Conservation (phyloP, 495 filamentous ascomycete genomes). For the Podospora tetraspora region DNA sequence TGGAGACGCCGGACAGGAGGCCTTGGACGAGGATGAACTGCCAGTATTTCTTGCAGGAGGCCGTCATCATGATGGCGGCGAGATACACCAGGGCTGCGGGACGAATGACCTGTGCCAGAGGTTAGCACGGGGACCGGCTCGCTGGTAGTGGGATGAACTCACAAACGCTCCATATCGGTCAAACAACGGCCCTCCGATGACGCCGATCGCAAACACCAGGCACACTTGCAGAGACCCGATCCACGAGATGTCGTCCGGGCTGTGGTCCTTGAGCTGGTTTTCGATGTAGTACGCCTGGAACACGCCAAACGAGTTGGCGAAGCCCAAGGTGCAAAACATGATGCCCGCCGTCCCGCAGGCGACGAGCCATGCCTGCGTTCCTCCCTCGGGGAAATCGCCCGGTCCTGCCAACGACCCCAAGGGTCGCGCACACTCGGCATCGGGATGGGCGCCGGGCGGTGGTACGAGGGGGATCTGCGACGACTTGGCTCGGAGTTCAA, state of each 20-base stretch:
- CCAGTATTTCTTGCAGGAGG: conserved; percentile 56
- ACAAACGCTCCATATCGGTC: conserved; percentile 46
- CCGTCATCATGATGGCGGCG: conserved; percentile 72
- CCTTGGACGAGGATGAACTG: conserved; percentile 60
- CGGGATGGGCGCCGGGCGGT: not conserved
- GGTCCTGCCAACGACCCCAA: not conserved
- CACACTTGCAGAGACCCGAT: conserved; percentile 49
- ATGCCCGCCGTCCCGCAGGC: conserved; percentile 9
- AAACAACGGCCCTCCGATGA: conserved; percentile 44
- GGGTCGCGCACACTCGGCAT: not conserved
- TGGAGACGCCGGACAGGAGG: conserved; percentile 51
- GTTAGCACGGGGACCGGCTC: not conserved
- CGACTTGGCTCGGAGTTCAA: not conserved
- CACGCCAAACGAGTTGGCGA: conserved; percentile 53
- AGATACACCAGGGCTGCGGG: conserved; percentile 38
- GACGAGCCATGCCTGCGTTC: conserved; percentile 12
- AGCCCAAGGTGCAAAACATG: conserved; percentile 52
- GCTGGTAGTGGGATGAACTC: conserved; percentile 2
- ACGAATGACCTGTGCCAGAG: not conserved
- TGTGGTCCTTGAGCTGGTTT: conserved; percentile 39
- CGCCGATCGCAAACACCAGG: conserved; percentile 37
- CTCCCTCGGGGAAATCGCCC: conserved; percentile 11
- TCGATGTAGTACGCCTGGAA: conserved; percentile 56
- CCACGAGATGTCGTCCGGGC: conserved; percentile 56
- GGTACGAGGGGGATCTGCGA: not conserved